A percentile compares a stretch with the other conserved stretches of the same genome.
These are phyloP conservation scores for Chrysoporthe austroafricana DNA, from an alignment of 2,329 filamentous ascomycete genomes.

Conservation along the genomic window DNA sequence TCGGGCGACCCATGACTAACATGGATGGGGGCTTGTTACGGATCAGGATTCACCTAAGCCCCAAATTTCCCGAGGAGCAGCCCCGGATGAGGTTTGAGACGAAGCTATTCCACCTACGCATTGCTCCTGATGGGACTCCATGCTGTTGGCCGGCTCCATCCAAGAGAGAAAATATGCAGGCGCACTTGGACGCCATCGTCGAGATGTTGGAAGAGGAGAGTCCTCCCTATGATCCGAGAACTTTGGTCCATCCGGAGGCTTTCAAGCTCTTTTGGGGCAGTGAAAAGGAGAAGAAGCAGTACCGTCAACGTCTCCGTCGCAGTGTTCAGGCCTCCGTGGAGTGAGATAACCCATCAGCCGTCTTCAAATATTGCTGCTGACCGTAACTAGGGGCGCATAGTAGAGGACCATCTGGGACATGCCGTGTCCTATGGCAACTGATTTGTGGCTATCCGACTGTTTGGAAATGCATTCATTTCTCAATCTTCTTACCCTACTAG, in stretches of 20 bases:
- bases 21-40: slow-evolving; percentile 89
- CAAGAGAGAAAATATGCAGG: slow-evolving; percentile 74
- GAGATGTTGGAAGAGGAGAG: slow-evolving; percentile 83
- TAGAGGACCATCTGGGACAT: background rate
- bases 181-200: slow-evolving; percentile 84
- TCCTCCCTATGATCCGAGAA: slow-evolving; percentile 87
- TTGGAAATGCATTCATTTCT: slow-evolving; percentile 15
- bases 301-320: slow-evolving; percentile 79
- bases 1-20: slow-evolving; percentile 90
- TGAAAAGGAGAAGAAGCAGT: slow-evolving; percentile 77
- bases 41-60: slow-evolving; percentile 78
- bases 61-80: slow-evolving; percentile 84
- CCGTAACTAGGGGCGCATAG: background rate
- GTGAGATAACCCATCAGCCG: slow-evolving; percentile 40
- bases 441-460: background rate
- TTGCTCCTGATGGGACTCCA: slow-evolving; percentile 77
- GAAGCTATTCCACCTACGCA: slow-evolving; percentile 83
- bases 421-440: background rate
- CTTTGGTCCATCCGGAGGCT: slow-evolving; percentile 83
- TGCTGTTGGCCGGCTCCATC: slow-evolving; percentile 73
- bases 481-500: slow-evolving; percentile 9
- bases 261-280: slow-evolving; percentile 86
- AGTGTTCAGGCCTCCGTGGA: slow-evolving; percentile 73
- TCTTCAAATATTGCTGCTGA: background rate
- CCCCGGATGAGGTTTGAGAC: slow-evolving; percentile 83